Evolutionary conservation across 345 rosid species (phyloP).

Genomic region (Hypericum perforatum): DNA sequence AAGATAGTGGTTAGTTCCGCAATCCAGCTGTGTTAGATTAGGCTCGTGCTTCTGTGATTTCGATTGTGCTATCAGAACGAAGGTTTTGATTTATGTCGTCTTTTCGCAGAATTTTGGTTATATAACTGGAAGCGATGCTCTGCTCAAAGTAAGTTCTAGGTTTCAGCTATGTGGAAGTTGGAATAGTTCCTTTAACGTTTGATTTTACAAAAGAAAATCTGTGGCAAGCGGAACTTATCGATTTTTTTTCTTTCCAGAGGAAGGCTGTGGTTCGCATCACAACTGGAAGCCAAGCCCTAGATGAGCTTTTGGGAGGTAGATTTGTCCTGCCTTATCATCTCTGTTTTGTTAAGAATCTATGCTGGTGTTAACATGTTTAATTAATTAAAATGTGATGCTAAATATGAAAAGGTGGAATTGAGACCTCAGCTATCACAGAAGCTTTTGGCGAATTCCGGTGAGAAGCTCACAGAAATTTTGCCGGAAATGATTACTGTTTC

Average conservation of each 20-base stretch:
- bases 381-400: neutral
- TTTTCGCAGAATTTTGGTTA: constrained; percentile 65
- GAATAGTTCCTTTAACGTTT: neutral
- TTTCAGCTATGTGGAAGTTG: neutral
- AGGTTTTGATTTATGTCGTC: neutral
- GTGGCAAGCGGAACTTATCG: constrained; percentile 3
- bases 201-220: too few species aligned
- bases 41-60: neutral
- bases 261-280: constrained; percentile 65
- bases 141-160: constrained; percentile 49
- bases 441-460: constrained; percentile 93
- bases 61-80: neutral
- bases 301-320: constrained; percentile 80
- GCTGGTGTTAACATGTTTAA: neutral
- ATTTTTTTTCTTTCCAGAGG: constrained; percentile 31
- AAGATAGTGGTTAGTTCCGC: constrained; percentile 69
- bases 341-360: neutral
- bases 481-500: too few species aligned
- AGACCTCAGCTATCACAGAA: constrained; percentile 72
- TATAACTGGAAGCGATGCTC: constrained; percentile 86
- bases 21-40: constrained; percentile 1
- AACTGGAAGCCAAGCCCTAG: constrained; percentile 92
- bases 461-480: constrained; percentile 15
- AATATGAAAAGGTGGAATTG: constrained; percentile 57
- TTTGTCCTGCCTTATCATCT: neutral